Conservation (phyloP, 116 monocot genomes). For the Zostera marina region DNA sequence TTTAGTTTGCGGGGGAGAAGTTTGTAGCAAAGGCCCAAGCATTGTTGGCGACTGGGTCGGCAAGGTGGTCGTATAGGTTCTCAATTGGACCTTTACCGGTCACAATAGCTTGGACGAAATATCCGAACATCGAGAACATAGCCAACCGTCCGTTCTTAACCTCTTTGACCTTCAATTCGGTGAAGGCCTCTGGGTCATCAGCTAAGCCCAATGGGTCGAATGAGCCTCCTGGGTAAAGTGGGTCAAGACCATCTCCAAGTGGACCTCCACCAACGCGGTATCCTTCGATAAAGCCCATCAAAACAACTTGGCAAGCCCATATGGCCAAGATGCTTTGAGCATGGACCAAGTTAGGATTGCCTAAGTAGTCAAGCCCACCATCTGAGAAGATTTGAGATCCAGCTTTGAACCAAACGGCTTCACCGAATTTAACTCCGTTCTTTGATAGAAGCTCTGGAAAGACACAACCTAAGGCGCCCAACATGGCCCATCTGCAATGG, state of each 20-base stretch:
- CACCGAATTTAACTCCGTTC: slow-evolving; percentile 55
- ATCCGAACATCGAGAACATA: slow-evolving; percentile 18
- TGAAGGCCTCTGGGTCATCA: slow-evolving; percentile 38
- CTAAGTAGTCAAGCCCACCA: slow-evolving; percentile 58
- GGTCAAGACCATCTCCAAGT: slow-evolving; percentile 39
- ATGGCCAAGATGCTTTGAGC: slow-evolving; percentile 69
- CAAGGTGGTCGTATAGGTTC: slow-evolving; percentile 13
- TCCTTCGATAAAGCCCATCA: slow-evolving; percentile 49
- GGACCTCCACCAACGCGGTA: slow-evolving; percentile 51
- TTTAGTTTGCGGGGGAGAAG: slow-evolving; percentile 13
- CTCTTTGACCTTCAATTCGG: slow-evolving; percentile 56
- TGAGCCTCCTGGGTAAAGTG: slow-evolving; percentile 37
- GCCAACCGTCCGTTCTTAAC: slow-evolving; percentile 29
- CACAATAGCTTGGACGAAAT: slow-evolving; percentile 9
- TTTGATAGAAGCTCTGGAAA: slow-evolving; percentile 47
- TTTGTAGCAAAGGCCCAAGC: slow-evolving; percentile 22
- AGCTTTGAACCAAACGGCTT: slow-evolving; percentile 72
- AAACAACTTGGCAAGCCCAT: slow-evolving; percentile 42
- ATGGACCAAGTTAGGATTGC: slow-evolving; percentile 62
- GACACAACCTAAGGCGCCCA: slow-evolving; percentile 46
- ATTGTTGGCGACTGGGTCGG: slow-evolving; percentile 12
- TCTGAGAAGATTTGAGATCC: slow-evolving; percentile 67
- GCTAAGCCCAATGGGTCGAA: slow-evolving; percentile 49
- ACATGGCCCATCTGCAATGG: slow-evolving; percentile 56
- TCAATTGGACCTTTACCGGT: slow-evolving; percentile 9